Percentiles rank a stretch among this genome's conserved stretches.
These are phyloP conservation scores for Eucalyptus shirleyi DNA, from an alignment of 345 rosid species.

Conservation along the genomic window DNA sequence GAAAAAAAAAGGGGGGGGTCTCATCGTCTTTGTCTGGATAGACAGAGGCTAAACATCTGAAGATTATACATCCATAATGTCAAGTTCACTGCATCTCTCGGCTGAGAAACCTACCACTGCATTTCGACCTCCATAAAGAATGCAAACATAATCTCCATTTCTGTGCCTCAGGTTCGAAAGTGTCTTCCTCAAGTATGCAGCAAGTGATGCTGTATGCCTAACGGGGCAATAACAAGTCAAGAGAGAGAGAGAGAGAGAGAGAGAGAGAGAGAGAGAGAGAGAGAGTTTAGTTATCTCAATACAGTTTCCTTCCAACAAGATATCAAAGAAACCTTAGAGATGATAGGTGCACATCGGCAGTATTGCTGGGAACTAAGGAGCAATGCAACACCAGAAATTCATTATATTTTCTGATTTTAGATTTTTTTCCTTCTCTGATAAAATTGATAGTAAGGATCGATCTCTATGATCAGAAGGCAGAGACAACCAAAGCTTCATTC, in stretches of 20 bases:
- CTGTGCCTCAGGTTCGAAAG: conserved; percentile 57
- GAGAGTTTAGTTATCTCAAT: background rate
- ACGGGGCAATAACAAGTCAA: background rate
- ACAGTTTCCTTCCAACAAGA: background rate
- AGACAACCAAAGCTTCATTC: background rate
- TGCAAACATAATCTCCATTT: conserved; percentile 51
- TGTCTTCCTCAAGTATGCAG: conserved; percentile 46
- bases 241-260: background rate
- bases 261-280: background rate
- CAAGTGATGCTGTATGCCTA: conserved; percentile 74
- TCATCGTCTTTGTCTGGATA: background rate
- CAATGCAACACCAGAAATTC: background rate
- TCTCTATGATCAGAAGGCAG: background rate
- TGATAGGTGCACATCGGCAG: background rate
- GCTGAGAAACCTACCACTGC: conserved; percentile 26
- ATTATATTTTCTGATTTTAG: background rate
- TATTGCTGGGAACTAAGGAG: background rate
- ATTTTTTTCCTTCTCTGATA: background rate
- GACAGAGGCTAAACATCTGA: background rate
- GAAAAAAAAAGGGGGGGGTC: background rate
- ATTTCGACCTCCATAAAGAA: conserved; percentile 37
- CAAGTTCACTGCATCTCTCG: background rate
- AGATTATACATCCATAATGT: background rate
- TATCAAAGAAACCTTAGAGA: background rate
- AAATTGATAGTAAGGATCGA: background rate